Base-by-base conservation (phyloP, 192 early-diverging fungal genomes). In the Martensiomyces pterosporus region DNA sequence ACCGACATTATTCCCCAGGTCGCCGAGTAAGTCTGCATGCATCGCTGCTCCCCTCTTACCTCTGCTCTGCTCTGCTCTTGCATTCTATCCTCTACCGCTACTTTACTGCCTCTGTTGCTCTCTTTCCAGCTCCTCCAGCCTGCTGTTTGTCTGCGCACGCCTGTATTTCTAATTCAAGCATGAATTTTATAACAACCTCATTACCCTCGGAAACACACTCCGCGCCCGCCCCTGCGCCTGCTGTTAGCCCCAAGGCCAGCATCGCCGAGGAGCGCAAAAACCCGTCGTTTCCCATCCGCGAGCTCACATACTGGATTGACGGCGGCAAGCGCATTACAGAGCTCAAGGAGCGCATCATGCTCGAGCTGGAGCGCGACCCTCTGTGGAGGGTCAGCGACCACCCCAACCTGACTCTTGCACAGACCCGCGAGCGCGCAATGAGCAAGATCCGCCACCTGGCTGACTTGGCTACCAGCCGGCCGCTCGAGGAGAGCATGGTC, bases 391-490 rank as follows among this genome's bases (percentile, higher is more conserved):
- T 87, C 82, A 76, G 75, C 64, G 85, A 94, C 56, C 77, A 83
- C 39, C 85, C 86, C 37, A 89, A 90, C 69, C 76, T 89, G 40
- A 67, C 81, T 17, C 81, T 92, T 62, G 67, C 77, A 13, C 68
- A 88, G 69, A 81, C 89, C 16, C 84, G 89, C 58, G 85, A 85
- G 65, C 81, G 88, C 22, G 86, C 90, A 33, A 91, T 94, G 88
- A 81, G 78, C 62, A 93, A 90, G 77, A 78, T 86, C 63, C 52
- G 54, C 22, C 80, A 80, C 4, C 68, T 89, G 43, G 83, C 86
- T 1, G 73, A 88, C 61, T 80, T 82, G 48, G 78, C 91, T 18
- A 75, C 80, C 27, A 82, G 78, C 59, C 85, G 89, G 44, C 79
- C 88, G 21, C 72, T 86, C 10, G 75, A 77, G 14, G 67, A 79